These are phyloP conservation scores for Pharus latifolius DNA, from an alignment of 176 grass and related monocot genomes.

Conservation along the genomic window DNA sequence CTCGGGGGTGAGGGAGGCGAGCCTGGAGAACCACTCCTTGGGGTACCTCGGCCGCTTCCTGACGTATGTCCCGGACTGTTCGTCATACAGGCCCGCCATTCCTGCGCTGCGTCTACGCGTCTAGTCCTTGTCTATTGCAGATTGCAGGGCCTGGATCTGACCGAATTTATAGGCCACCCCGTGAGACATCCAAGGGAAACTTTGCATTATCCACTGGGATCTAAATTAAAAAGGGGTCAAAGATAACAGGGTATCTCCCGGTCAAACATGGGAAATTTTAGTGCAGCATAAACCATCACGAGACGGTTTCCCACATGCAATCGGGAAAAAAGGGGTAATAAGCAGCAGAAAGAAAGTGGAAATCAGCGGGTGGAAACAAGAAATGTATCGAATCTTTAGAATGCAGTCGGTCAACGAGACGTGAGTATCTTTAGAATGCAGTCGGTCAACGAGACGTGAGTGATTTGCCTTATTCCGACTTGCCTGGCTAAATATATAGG, in stretches of 20 bases:
- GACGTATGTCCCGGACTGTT: slow-evolving; percentile 30
- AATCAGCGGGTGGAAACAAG: background rate
- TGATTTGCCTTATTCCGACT: slow-evolving; percentile 6
- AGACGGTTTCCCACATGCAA: background rate
- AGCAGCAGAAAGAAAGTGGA: no score
- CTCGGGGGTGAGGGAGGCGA: slow-evolving; percentile 33
- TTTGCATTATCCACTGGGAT: slow-evolving; percentile 15
- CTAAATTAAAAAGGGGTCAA: no score
- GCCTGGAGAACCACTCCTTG: slow-evolving; percentile 41
- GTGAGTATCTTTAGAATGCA: no score
- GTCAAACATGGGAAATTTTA: background rate
- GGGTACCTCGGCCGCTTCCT: slow-evolving; percentile 50
- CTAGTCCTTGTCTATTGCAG: background rate
- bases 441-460: background rate
- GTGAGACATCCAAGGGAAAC: background rate
- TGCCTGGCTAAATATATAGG: background rate
- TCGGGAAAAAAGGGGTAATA: background rate
- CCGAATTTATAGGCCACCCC: slow-evolving; percentile 17
- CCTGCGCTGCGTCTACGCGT: background rate
- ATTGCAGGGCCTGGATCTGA: slow-evolving; percentile 6
- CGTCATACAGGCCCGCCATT: slow-evolving; percentile 43
- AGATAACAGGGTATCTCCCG: no score
- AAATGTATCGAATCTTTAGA: background rate
- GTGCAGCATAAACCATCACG: background rate
- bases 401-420: slow-evolving; percentile 3